Base-by-base conservation (phyloP, 345 rosid genomes). In the Geranium brycei region DNA sequence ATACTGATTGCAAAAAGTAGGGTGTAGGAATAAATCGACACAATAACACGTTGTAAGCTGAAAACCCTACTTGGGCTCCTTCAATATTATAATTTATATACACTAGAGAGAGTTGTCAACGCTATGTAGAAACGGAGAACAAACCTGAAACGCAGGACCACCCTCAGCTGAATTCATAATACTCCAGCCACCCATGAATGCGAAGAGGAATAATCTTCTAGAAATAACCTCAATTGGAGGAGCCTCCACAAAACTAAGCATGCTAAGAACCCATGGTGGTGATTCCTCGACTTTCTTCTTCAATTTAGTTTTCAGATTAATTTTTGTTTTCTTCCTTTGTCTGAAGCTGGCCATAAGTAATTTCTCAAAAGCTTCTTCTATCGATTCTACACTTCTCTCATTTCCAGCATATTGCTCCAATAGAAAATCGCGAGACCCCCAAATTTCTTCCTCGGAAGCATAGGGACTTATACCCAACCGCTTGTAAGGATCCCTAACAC, bases 121-220 rank as follows among this genome's bases (percentile, higher is more conserved):
- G 35, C 10, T 47, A 47, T 47, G 53, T 8, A 47, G 53, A 47
- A 57, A 56, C 30, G n/a, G 5, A 61, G 61, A 76, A 70, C 83
- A 67, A 72, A 93, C 99, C 97, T 93, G 97, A 75, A 93, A 93
- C 12, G 97, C 99, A 71, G 99, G 99, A 69, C 99, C 99, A 65
- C 96, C 92, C 75, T 90, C 99, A 0, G 97, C 88, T 59, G 97
- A 86, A 78, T 88, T 93, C 87, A 86, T 82, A 74, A 93, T 90
- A 76, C 99, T 93, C 99, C 99, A 93, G 72, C 90, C 97, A 79
- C 88, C 99, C 97, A 93, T 85, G 84, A 90, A 90, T 6, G 96
- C 96, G 71, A 93, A 93, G 53, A 91, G 97, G 68, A 91, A 85
- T 18, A 93, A 80, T 78, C 99, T 87, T 80, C 97, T 81, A 72